Percentiles rank a stretch among this genome's conserved stretches.
Conservation (phyloP, 352 stramenopile species). For the Phytophthora europaea region DNA sequence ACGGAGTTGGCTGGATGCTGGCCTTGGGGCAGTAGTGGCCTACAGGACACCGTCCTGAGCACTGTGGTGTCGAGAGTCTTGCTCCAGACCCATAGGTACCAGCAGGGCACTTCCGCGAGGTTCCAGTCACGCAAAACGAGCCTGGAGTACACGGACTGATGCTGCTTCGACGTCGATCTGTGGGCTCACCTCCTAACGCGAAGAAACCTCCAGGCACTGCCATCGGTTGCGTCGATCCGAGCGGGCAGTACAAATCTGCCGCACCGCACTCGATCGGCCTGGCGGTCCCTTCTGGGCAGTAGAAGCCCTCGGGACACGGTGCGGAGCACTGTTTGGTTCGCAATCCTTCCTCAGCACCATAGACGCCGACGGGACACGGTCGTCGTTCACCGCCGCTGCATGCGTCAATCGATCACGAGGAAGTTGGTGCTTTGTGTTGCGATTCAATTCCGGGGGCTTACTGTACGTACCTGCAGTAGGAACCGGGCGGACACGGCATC, state of each 20-base stretch:
- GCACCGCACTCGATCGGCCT: conserved; percentile 54
- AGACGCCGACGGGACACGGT: conserved; percentile 70
- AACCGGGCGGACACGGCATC: conserved; percentile 56
- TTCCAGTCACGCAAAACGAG: conserved; percentile 68
- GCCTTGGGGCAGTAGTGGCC: conserved; percentile 68
- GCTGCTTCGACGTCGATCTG: conserved; percentile 27
- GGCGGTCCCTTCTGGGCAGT: conserved; percentile 56
- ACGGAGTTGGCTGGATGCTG: conserved; percentile 41
- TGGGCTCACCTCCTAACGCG: conserved; percentile 41
- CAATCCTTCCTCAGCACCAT: conserved; percentile 57
- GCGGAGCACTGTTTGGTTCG: conserved; percentile 57
- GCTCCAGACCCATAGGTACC: conserved; percentile 56
- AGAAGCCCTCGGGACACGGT: conserved; percentile 70
- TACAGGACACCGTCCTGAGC: conserved; percentile 58
- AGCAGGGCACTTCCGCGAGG: conserved; percentile 50
- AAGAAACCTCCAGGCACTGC: conserved; percentile 55
- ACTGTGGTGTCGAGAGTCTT: conserved; percentile 39
- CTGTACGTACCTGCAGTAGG: conserved; percentile 68
- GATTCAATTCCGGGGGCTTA: neutral
- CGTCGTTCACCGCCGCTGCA: conserved; percentile 43
- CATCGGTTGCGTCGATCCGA: conserved; percentile 44
- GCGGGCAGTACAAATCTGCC: conserved; percentile 64
- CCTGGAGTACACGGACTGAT: conserved; percentile 57
- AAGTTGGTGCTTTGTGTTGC: conserved; percentile 2
- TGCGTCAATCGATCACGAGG: conserved; percentile 1